These are phyloP conservation scores for Asterionellopsis glacialis DNA, from an alignment of 108 stramenopile species.

Conservation along the genomic window DNA sequence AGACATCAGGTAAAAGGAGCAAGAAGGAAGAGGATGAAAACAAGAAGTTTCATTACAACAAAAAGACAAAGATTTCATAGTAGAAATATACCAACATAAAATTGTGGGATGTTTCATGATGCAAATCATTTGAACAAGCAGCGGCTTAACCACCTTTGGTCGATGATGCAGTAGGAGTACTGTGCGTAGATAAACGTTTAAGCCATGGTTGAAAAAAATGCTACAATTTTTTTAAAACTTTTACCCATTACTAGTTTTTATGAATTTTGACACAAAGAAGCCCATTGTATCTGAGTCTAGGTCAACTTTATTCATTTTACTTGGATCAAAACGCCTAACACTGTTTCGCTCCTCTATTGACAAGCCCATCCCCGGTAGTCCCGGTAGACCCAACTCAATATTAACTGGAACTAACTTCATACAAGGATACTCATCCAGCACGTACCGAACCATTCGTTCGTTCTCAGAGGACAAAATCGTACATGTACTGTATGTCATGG, in stretches of 20 bases:
- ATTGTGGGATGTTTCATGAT: too few relatives aligned
- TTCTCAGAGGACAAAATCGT: conserved; percentile 62
- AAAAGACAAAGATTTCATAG: too few relatives aligned
- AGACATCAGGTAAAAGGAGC: too few relatives aligned
- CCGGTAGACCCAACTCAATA: conserved; percentile 31
- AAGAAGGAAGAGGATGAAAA: too few relatives aligned
- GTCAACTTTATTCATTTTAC: conserved; percentile 2
- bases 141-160: too few relatives aligned
- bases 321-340: conserved; percentile 63
- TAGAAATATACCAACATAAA: too few relatives aligned
- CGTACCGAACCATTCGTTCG: conserved; percentile 54
- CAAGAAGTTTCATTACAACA: too few relatives aligned
- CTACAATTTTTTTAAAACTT: too few relatives aligned
- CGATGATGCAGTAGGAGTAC: too few relatives aligned
- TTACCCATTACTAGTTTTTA: background rate
- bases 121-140: too few relatives aligned
- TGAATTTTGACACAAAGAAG: conserved; percentile 69
- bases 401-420: conserved; percentile 54
- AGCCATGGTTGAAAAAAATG: too few relatives aligned
- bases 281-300: conserved; percentile 53
- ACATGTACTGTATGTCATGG: conserved; percentile 73
- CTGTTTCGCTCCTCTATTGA: conserved; percentile 34
- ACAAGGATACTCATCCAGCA: conserved; percentile 37
- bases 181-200: too few relatives aligned
- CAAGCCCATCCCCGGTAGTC: conserved; percentile 43